Conservation (phyloP, 164 flowering plant species). For the Vitis amurensis region DNA sequence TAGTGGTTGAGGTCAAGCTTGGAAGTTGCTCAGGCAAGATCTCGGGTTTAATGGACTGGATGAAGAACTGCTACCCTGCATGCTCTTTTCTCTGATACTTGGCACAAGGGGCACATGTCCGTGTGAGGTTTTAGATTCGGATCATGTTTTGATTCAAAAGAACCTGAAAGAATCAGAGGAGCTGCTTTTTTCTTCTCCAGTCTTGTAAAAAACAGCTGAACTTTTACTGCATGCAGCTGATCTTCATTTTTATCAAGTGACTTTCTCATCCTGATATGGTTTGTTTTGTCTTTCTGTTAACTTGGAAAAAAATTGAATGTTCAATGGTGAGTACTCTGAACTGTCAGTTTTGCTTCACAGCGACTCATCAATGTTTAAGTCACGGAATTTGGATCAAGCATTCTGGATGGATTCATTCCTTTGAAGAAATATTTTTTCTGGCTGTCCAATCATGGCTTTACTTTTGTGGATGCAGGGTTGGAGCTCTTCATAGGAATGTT, state of each 20-base stretch:
- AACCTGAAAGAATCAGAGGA: neutral
- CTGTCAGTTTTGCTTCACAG: neutral
- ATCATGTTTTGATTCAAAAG: neutral
- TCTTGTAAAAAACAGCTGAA: neutral
- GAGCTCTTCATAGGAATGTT: constrained; percentile 33
- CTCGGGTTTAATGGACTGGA: neutral
- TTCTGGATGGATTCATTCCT: neutral
- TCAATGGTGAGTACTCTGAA: constrained; percentile 22
- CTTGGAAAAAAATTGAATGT: constrained; percentile 7
- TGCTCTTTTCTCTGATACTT: neutral
- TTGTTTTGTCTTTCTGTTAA: constrained; percentile 23
- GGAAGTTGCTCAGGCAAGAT: neutral
- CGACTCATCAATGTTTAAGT: too few species aligned
- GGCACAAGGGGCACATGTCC: neutral
- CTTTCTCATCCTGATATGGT: constrained; percentile 20
- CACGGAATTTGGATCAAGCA: neutral
- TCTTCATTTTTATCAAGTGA: constrained; percentile 3
- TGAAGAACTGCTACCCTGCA: neutral
- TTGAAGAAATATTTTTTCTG: neutral
- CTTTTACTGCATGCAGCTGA: neutral
- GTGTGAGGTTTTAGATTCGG: neutral
- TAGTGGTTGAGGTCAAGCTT: neutral
- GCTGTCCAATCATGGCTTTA: constrained; percentile 7
- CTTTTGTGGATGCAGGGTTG: constrained; percentile 48
- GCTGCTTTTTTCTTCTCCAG: neutral